Conservation (phyloP, 257 asterid species). For the Nicotiana sylvestris region DNA sequence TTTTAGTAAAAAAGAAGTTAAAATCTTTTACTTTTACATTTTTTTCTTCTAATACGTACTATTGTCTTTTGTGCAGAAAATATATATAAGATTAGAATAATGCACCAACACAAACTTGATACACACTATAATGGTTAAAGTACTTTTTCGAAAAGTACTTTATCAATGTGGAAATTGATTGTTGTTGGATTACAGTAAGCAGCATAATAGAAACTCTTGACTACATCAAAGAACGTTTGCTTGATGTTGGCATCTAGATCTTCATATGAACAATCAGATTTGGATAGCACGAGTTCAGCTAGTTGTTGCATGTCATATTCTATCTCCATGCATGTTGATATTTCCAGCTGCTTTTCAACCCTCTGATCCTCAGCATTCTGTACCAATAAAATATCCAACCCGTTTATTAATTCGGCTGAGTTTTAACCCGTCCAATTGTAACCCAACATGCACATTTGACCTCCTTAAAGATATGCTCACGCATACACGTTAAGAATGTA, state of each 20-base stretch:
- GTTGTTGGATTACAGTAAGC: slow-evolving; percentile 49
- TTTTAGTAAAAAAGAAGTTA: neutral
- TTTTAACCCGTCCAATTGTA: no score
- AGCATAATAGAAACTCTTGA: slow-evolving; percentile 52
- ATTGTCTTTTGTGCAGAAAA: neutral
- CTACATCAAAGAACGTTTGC: slow-evolving; percentile 50
- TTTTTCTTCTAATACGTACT: no score
- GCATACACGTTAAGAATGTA: no score
- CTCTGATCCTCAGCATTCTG: neutral
- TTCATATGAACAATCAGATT: neutral
- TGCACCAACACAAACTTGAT: neutral
- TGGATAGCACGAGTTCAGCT: slow-evolving; percentile 44
- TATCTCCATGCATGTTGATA: slow-evolving; percentile 26
- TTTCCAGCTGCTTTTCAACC: neutral
- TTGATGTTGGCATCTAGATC: slow-evolving; percentile 39
- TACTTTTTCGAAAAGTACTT: slow-evolving; percentile 64
- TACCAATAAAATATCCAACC: neutral
- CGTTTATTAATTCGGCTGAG: no score
- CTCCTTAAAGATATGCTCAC: no score
- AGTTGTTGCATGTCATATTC: slow-evolving; percentile 53
- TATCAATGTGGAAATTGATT: slow-evolving; percentile 46
- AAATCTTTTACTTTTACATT: neutral
- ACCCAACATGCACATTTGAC: no score
- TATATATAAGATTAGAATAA: neutral
- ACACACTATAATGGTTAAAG: slow-evolving; percentile 11